Evolutionary conservation across 768 basidiomycete species (phyloP), one percentile per base, ranked within the genome.

Genomic region (Hygrophorus russula): DNA sequence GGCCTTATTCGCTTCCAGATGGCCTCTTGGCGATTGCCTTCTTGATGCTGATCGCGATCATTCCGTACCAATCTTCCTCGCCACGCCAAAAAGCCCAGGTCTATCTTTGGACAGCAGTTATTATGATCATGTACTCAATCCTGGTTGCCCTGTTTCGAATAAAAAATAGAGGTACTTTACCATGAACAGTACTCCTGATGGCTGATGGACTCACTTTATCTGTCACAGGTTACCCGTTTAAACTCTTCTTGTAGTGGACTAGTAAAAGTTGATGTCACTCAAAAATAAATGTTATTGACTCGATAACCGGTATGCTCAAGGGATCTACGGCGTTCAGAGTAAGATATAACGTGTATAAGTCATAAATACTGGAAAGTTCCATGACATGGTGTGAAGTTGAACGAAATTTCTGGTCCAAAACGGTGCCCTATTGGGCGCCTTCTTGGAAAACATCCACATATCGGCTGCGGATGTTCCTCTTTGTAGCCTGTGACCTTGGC

Each of bases 91-190:
- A 89, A 20, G 56, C 82, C 14, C 94, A 91, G 53, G 70, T 96
- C 24, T 96, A 93, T 58, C 69, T 97, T 31, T 98, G 92, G 91
- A 76, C 82, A 2, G 73, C 66, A 0, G 78, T 94, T 38, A 71
- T 86, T 45, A 67, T 93, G 59, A 66, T 94, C 53, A 68, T 94
- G 39, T 96, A 92, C 64, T 90, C 88, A 30, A 69, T 92, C 48
- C 69, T 98, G 31, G 62, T 96, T 29, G 85, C 84, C 20, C 56
- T 97, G 36, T 98, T 98, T 71, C 76, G 78, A 54, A 65, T 92
- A 48, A 98, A 98, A 68, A 94, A 96, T 60, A 72, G 78, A 64
- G 85, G 90, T 87, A 46, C 19, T 36, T 12, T 14, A 31, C 42
- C 6, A 29, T 13, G 1, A 5, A 19, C 35, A 3, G 13, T 13